Base-by-base conservation (phyloP, 257 asterid genomes). In the Primulina eburnea region DNA sequence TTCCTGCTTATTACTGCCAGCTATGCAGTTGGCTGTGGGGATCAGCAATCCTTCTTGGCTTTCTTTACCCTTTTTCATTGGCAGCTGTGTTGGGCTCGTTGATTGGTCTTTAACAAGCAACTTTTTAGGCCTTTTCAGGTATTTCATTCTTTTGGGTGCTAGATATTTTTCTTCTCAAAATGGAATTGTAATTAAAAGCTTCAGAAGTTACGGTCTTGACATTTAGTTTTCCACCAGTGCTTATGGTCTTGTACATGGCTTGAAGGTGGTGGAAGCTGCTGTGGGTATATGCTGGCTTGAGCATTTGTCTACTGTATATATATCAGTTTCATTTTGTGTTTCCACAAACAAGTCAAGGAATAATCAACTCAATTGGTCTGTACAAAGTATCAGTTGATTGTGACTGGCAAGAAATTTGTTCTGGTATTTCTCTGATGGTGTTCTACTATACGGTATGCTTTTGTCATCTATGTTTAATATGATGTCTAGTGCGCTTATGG, bases 21-120 rank as follows among this genome's bases (percentile, higher is more conserved):
- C 84, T 65, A 85, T 94, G 88, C 99, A 94, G 89, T 80, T 94
- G 88, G 90, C 83, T 71, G 87, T 82, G 47, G 99, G 99, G 78
- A 94, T 94, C 79, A 89, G 97, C 88, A 82, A 89, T 74, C 99
- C 99, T 60, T 94, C 97, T 77, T 94, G 99, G 99, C 92, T 94
- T 77, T 94, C 96, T 55, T 81, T 94, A 80, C 99, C 99, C 11
- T 89, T 90, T 78, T 94, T 94, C 67, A 77, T 89, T 68, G 89
- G 96, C 85, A 94, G 97, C 84, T 94, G 97, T 70, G 87, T 91
- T 79, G 96, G 97, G 53, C 95, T 94, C 67, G 97, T 94, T 67
- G 92, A 89, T 80, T 91, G 96, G 96, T 94, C 99, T 60, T 75
- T 94, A 72, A 86, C 97, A 52, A 91, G 99, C 93, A 94, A 94